These are phyloP conservation scores for Butyriboletus loyo DNA, from an alignment of 768 basidiomycete species.

Conservation along the genomic window DNA sequence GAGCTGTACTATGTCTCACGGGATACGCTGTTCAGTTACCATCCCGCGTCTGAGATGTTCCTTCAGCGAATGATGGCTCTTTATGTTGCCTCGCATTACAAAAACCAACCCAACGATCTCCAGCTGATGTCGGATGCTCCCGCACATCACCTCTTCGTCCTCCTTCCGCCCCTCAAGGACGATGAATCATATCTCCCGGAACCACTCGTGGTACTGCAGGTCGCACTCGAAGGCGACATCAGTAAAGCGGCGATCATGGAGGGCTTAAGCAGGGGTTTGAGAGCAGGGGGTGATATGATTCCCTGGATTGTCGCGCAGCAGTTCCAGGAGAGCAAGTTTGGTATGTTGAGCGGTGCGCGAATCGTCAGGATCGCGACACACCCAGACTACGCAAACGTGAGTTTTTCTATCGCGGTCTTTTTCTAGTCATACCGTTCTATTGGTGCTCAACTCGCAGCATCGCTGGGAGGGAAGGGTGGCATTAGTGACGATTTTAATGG, in stretches of 20 bases:
- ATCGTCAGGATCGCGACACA: constrained; percentile 93
- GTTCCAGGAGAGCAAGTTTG: constrained; percentile 96
- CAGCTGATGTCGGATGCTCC: constrained; percentile 96
- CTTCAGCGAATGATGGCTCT: constrained; percentile 98
- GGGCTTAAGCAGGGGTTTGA: constrained; percentile 75
- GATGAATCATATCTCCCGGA: constrained; percentile 91
- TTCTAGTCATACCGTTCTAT: not conserved
- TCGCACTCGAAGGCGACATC: constrained; percentile 93
- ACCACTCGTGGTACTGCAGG: constrained; percentile 92
- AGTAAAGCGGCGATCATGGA: constrained; percentile 83
- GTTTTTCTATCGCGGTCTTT: constrained; percentile 18
- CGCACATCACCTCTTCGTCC: constrained; percentile 93
- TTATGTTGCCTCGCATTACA: constrained; percentile 97
- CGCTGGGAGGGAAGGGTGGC: not conserved
- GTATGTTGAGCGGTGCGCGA: constrained; percentile 83
- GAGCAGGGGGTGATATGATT: constrained; percentile 94
- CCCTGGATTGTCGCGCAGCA: constrained; percentile 95
- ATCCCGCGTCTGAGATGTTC: constrained; percentile 96
- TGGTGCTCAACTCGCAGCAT: not conserved
- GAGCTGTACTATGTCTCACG: constrained; percentile 94
- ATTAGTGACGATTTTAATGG: not conserved
- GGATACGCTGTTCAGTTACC: constrained; percentile 95
- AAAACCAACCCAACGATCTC: constrained; percentile 99
- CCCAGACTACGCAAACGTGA: constrained; percentile 88
- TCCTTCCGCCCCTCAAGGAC: constrained; percentile 88